Evolutionary conservation across 2,329 filamentous ascomycete genomes (phyloP).

Genomic region (Lasiodiplodia citricola): DNA sequence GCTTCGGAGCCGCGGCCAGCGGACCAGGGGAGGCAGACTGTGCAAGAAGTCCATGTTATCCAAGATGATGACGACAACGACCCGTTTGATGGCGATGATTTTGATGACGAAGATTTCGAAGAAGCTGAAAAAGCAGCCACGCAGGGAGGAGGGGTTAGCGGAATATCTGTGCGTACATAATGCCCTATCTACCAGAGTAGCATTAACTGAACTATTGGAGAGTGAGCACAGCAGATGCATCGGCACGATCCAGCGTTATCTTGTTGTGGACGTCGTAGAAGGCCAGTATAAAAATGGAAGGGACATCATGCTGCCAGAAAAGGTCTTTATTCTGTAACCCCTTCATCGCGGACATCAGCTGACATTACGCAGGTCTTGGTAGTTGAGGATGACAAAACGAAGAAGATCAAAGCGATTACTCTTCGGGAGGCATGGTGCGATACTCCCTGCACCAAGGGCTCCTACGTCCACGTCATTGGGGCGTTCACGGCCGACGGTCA

Average conservation of each 20-base stretch:
- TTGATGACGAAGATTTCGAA: conserved; percentile 73
- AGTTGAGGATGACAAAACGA: conserved; percentile 79
- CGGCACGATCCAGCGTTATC: conserved; percentile 84
- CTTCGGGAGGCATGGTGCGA: conserved; percentile 88
- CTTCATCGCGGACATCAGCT: conserved; percentile 29
- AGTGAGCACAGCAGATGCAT: conserved; percentile 65
- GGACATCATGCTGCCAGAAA: conserved; percentile 68
- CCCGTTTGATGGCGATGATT: conserved; percentile 72
- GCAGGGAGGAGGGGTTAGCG: conserved; percentile 61
- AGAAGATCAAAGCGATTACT: conserved; percentile 69
- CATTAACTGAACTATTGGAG: conserved; percentile 67
- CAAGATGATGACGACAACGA: conserved; percentile 72
- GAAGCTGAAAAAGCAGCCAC: conserved; percentile 75
- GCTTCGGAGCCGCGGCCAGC: conserved; percentile 42
- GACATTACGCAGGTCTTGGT: conserved; percentile 69
- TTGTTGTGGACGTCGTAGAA: conserved; percentile 75
- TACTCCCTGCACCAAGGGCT: conserved; percentile 73
- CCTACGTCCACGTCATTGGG: conserved; percentile 87
- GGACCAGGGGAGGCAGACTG: neutral
- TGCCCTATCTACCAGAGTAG: conserved; percentile 18
- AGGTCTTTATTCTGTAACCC: conserved; percentile 58
- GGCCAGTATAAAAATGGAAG: conserved; percentile 69
- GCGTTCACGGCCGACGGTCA: conserved; percentile 71
- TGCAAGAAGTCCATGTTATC: conserved; percentile 28
- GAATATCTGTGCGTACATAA: conserved; percentile 28